phyloP scores from a whole-genome alignment of 2,329 filamentous ascomycete genomes.

The Hypoxylon sp. region DNA sequence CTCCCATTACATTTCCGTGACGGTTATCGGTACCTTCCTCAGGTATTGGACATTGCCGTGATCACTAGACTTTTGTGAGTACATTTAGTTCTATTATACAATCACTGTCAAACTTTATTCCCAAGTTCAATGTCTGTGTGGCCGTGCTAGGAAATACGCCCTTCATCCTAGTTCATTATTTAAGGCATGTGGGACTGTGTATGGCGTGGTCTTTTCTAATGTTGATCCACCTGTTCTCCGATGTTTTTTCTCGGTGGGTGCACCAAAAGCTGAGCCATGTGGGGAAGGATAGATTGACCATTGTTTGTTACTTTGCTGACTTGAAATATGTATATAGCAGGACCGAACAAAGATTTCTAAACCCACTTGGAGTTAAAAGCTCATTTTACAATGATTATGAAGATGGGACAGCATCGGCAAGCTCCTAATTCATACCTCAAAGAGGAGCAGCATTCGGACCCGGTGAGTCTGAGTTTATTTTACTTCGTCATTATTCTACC shows the following conservation, averaged over 20 bases:
- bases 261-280: slow-evolving; percentile 48
- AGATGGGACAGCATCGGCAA: slow-evolving; percentile 64
- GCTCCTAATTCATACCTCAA: slow-evolving; percentile 60
- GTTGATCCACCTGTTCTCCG: slow-evolving; percentile 37
- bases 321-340: slow-evolving; percentile 40
- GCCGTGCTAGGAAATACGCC: slow-evolving; percentile 30
- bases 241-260: slow-evolving; percentile 48
- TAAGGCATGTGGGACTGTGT: slow-evolving; percentile 39
- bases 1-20: slow-evolving; percentile 5
- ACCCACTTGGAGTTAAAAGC: slow-evolving; percentile 25
- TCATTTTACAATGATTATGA: slow-evolving; percentile 58
- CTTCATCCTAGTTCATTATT: slow-evolving; percentile 38
- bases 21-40: background rate
- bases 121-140: slow-evolving; percentile 21
- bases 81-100: slow-evolving; percentile 19
- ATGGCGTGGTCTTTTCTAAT: slow-evolving; percentile 34
- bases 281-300: slow-evolving; percentile 49
- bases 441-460: slow-evolving; percentile 60
- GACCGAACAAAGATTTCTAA: slow-evolving; percentile 29
- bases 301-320: slow-evolving; percentile 46
- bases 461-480: slow-evolving; percentile 57
- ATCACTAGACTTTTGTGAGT: slow-evolving; percentile 30
- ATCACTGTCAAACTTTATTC: slow-evolving; percentile 23
- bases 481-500: slow-evolving; percentile 21
- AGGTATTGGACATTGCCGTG: background rate